Conservation (phyloP, 495 filamentous ascomycete genomes). For the Lasiosphaeris hirsuta region DNA sequence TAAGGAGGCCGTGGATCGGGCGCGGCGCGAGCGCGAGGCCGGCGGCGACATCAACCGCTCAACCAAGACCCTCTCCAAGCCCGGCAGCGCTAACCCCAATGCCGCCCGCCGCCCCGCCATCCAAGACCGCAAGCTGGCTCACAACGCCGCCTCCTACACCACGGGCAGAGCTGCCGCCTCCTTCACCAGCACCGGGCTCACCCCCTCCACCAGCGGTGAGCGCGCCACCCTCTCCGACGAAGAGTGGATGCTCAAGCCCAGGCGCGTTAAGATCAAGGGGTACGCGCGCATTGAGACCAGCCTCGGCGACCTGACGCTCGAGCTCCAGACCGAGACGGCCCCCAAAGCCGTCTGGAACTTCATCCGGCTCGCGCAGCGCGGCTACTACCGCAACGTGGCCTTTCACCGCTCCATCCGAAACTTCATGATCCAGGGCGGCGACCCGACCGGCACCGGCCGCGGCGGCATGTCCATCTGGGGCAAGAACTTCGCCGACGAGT, state of each 20-base stretch:
- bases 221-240: constrained; percentile 85
- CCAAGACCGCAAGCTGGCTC: constrained; percentile 54
- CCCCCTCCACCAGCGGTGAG: constrained; percentile 82
- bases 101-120: constrained; percentile 22
- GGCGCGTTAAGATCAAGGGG: constrained; percentile 80
- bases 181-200: constrained; percentile 91
- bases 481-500: constrained; percentile 87
- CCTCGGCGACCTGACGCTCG: constrained; percentile 77
- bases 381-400: constrained; percentile 76
- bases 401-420: constrained; percentile 93
- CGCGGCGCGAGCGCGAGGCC: constrained; percentile 54
- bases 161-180: constrained; percentile 90
- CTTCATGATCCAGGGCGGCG: constrained; percentile 98
- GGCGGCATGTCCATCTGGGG: constrained; percentile 89
- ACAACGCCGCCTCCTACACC: constrained; percentile 86
- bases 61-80: constrained; percentile 44
- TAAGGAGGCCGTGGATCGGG: constrained; percentile 84
- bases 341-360: constrained; percentile 98
- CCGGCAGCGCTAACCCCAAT: constrained; percentile 25
- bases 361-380: constrained; percentile 77
- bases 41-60: constrained; percentile 49
- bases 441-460: constrained; percentile 84
- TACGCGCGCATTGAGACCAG: constrained; percentile 87
- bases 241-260: constrained; percentile 91
- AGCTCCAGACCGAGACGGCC: constrained; percentile 85